These are phyloP conservation scores for Quambalaria eucalypti DNA, from an alignment of 1,284 basidiomycete species.

Conservation along the genomic window DNA sequence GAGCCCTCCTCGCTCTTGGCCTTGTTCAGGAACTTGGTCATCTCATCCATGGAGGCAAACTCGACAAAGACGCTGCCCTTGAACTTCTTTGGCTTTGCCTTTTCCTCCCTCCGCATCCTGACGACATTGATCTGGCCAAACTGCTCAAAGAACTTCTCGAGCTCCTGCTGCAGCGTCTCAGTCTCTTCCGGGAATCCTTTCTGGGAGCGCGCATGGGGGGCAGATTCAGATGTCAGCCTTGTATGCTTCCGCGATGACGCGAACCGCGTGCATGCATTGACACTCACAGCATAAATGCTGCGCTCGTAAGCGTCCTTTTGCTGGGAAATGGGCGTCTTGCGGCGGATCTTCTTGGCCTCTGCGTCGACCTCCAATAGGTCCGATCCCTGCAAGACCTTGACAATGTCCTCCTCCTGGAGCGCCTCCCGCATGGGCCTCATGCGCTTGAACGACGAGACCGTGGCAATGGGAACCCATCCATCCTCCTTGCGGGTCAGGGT, in stretches of 20 bases:
- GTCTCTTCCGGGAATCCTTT: slow-evolving; percentile 81
- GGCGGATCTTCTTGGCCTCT: slow-evolving; percentile 63
- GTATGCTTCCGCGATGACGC: slow-evolving; percentile 9
- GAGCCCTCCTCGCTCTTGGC: slow-evolving; percentile 50
- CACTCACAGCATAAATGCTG: slow-evolving; percentile 48
- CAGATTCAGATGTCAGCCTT: slow-evolving; percentile 57
- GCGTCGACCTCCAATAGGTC: slow-evolving; percentile 66
- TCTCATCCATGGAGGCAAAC: slow-evolving; percentile 65
- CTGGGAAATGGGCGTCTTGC: slow-evolving; percentile 53
- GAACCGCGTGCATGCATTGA: slow-evolving; percentile 20
- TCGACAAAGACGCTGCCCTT: slow-evolving; percentile 93
- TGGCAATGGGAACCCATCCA: slow-evolving; percentile 85
- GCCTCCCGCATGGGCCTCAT: slow-evolving; percentile 59
- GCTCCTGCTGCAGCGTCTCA: slow-evolving; percentile 61
- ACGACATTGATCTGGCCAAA: slow-evolving; percentile 79
- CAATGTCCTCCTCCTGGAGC: slow-evolving; percentile 30
- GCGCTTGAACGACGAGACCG: slow-evolving; percentile 87
- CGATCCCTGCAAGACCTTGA: slow-evolving; percentile 20
- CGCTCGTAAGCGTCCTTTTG: slow-evolving; percentile 41
- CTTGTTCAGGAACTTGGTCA: slow-evolving; percentile 68
- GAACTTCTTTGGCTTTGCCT: slow-evolving; percentile 63
- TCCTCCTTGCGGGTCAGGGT: slow-evolving; percentile 40
- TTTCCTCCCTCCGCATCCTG: slow-evolving; percentile 65
- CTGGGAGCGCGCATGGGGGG: too few relatives aligned
- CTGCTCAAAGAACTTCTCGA: slow-evolving; percentile 73